These are phyloP conservation scores for Naganishia vishniacii DNA, from an alignment of 768 basidiomycete species.

Conservation along the genomic window DNA sequence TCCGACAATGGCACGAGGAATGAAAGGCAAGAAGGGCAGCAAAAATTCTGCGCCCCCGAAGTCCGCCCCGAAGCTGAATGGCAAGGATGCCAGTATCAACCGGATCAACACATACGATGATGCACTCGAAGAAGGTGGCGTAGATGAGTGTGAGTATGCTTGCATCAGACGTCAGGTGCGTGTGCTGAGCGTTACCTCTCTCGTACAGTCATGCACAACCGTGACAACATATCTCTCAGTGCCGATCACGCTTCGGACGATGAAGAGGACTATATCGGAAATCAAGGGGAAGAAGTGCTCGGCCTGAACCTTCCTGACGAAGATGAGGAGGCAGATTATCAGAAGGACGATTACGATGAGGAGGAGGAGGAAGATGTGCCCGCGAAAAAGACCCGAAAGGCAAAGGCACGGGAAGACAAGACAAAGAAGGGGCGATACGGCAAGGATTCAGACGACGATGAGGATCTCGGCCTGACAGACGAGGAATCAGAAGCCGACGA, in stretches of 20 bases:
- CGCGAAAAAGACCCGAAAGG: conserved; percentile 33
- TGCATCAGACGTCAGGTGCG: background rate
- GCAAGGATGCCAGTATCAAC: conserved; percentile 16
- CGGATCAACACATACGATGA: conserved; percentile 44
- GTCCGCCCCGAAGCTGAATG: background rate
- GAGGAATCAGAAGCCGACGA: conserved; percentile 41
- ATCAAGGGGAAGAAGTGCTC: conserved; percentile 77
- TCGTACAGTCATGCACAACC: conserved; percentile 47
- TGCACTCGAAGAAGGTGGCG: conserved; percentile 46
- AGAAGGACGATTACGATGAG: conserved; percentile 54
- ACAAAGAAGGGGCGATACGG: conserved; percentile 46
- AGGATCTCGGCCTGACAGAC: conserved; percentile 32
- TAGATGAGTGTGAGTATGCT: conserved; percentile 45
- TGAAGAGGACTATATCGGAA: conserved; percentile 48
- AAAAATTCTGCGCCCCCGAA: background rate
- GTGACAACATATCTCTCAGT: conserved; percentile 72
- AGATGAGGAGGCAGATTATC: conserved; percentile 47
- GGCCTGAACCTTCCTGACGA: conserved; percentile 50
- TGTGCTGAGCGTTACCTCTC: background rate
- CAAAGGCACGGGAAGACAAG: conserved; percentile 32
- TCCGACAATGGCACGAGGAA: conserved; percentile 3
- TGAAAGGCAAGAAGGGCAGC: conserved; percentile 5
- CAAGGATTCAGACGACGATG: conserved; percentile 35
- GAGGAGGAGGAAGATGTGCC: conserved; percentile 43
- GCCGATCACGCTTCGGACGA: conserved; percentile 22